Evolutionary conservation across 352 stramenopile genomes (phyloP).

Genomic region (Phytophthora hybrid): DNA sequence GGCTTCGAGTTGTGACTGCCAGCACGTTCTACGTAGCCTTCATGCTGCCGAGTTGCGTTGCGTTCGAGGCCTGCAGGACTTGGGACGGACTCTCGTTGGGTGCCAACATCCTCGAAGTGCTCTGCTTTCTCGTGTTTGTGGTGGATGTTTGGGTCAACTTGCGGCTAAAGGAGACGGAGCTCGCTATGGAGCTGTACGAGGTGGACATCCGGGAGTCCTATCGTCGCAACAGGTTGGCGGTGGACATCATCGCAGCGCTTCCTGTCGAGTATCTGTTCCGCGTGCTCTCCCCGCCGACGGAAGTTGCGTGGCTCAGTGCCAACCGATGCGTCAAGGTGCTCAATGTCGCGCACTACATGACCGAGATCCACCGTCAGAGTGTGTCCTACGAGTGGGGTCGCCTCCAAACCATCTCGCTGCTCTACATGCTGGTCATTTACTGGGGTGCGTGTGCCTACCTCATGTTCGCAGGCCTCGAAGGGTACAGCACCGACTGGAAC

Average conservation of each 20-base stretch:
- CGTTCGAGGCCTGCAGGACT: slow-evolving; percentile 49
- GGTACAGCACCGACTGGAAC: slow-evolving; percentile 62
- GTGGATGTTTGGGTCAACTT: slow-evolving; percentile 69
- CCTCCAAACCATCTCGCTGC: slow-evolving; percentile 47
- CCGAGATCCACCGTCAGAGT: slow-evolving; percentile 55
- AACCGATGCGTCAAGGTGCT: slow-evolving; percentile 60
- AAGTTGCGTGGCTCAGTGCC: slow-evolving; percentile 53
- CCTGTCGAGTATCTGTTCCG: slow-evolving; percentile 53
- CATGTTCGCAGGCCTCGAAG: slow-evolving; percentile 43
- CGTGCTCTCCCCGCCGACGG: slow-evolving; percentile 1
- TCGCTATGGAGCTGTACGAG: slow-evolving; percentile 67
- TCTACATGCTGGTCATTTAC: slow-evolving; percentile 64
- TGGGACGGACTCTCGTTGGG: slow-evolving; percentile 39
- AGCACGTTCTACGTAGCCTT: slow-evolving; percentile 54
- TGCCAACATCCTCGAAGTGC: slow-evolving; percentile 47
- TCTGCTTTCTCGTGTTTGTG: slow-evolving; percentile 49
- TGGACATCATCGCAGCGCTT: slow-evolving; percentile 53
- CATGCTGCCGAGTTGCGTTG: slow-evolving; percentile 60
- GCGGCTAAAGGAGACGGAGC: slow-evolving; percentile 47
- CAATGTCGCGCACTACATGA: slow-evolving; percentile 64
- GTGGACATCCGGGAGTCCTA: slow-evolving; percentile 52
- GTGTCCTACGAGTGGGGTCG: slow-evolving; percentile 53
- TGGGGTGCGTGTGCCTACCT: slow-evolving; percentile 61
- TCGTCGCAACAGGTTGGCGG: slow-evolving; percentile 49
- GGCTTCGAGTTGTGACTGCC: slow-evolving; percentile 48